Conservation (phyloP, 139 green algal species). For the Tetraselmis striata region DNA sequence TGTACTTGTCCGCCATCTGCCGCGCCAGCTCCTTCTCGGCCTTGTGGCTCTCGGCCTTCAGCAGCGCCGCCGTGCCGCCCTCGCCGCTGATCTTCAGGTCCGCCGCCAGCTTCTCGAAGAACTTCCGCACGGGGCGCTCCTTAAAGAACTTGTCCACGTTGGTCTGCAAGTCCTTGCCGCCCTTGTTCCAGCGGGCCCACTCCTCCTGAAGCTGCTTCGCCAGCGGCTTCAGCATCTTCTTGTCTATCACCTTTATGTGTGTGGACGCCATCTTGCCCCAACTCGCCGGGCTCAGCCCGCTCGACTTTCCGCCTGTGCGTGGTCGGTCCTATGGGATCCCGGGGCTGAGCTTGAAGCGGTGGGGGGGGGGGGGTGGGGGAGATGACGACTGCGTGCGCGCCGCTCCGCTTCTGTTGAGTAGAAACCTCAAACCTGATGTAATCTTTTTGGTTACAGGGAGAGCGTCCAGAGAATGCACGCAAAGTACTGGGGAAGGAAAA, state of each 20-base stretch:
- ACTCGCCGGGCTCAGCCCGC: neutral
- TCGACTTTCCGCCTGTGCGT: no score
- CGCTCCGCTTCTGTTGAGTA: no score
- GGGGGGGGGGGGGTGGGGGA: no score
- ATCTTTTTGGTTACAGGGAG: no score
- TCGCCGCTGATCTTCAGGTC: neutral
- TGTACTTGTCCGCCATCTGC: neutral
- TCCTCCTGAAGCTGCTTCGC: neutral
- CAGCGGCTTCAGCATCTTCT: neutral
- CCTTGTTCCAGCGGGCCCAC: neutral
- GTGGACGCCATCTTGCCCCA: neutral
- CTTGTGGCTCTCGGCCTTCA: neutral
- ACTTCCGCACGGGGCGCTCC: neutral
- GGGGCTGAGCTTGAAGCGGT: no score
- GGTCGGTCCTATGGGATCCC: no score
- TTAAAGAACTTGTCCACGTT: neutral
- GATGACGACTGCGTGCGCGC: no score
- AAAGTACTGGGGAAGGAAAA: no score
- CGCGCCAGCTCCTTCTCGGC: neutral
- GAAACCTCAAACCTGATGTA: no score
- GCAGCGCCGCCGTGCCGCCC: neutral
- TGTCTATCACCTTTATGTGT: neutral
- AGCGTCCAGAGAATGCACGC: no score
- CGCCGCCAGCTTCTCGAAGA: neutral
- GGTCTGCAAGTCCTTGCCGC: neutral